phyloP scores from a whole-genome alignment of 2,329 filamentous ascomycete genomes.

The Claviceps monticola region DNA sequence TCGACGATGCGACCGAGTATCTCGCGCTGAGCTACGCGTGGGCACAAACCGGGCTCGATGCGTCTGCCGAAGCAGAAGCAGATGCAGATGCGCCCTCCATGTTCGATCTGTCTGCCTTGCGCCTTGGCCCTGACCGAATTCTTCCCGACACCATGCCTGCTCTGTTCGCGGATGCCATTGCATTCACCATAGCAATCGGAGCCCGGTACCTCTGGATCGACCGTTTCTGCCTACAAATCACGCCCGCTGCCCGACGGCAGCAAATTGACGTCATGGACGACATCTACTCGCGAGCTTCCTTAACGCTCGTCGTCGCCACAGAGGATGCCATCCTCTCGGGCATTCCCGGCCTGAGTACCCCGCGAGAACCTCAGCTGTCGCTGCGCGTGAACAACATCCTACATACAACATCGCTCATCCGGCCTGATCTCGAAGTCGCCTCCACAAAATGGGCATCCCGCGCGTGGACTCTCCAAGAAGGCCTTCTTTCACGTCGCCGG shows the following conservation, averaged over 20 bases:
- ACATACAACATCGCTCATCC: slow-evolving; percentile 22
- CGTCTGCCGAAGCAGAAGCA: slow-evolving; percentile 3
- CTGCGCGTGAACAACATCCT: slow-evolving; percentile 18
- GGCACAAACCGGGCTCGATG: slow-evolving; percentile 11
- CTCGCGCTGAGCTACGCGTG: slow-evolving; percentile 24
- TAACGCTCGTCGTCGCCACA: slow-evolving; percentile 23
- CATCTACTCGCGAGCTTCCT: slow-evolving; percentile 19
- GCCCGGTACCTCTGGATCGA: slow-evolving; percentile 26
- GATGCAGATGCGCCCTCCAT: not conserved
- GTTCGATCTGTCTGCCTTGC: not conserved
- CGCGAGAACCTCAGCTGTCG: slow-evolving; percentile 22
- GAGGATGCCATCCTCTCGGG: slow-evolving; percentile 16
- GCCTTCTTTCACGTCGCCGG: slow-evolving; percentile 20
- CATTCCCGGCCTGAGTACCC: slow-evolving; percentile 21
- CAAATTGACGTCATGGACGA: slow-evolving; percentile 20
- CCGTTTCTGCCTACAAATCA: slow-evolving; percentile 20
- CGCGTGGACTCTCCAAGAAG: slow-evolving; percentile 25
- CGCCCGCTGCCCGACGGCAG: slow-evolving; percentile 12
- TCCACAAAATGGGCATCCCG: slow-evolving; percentile 21
- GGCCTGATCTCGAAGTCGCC: slow-evolving; percentile 21
- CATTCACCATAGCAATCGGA: slow-evolving; percentile 18
- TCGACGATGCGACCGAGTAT: slow-evolving; percentile 13
- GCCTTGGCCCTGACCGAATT: slow-evolving; percentile 1
- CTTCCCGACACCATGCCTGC: slow-evolving; percentile 16
- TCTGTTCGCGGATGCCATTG: slow-evolving; percentile 20